Evolutionary conservation across 2,329 filamentous ascomycete species (phyloP), one percentile per base, ranked within the genome.

Genomic region (Ceratocystiopsis brevicomis): DNA sequence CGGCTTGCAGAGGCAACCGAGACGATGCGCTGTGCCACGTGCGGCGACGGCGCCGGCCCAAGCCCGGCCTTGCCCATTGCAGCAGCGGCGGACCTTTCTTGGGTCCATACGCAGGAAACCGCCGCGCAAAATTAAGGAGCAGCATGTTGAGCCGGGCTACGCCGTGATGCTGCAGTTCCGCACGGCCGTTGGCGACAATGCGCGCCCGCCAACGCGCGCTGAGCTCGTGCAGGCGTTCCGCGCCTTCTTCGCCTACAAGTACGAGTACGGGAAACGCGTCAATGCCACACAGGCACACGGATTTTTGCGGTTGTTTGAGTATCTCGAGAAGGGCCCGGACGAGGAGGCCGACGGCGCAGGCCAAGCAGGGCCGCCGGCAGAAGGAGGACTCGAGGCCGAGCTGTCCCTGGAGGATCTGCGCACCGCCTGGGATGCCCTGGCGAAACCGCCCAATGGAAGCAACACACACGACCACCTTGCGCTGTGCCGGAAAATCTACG

Each of bases 71-170:
- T 48, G 25, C 41, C 36, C 41, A 14, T 38, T 44, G 1, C 37
- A 45, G 13, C 60, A 45, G 13, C 60, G 64, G 40, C 64, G 77
- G 48, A 68, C 69, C 4, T 75, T 87, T 45, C 68, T 86, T 52
- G 68, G 68, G 21, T 16, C 44, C 4, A 62, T 85, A 39, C 71
- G 81, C 51, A 56, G 66, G 48, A 74, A 76, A 52, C 62, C 73
- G 4, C 68, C 74, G 16, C 67, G 73, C 46, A 63, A 70, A 45
- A 59, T 76, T 38, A 78, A 75, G 56, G 66, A 73, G 18, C 66
- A 76, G 41, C 68, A 76, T 52, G 63, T 77, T 47, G 81, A 76
- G 53, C 80, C 74, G 0, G 86, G 85, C 43, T 72, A 86, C 53
- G 73, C 76, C 49, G 71, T 69, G 15, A 73, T 94, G 62, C 70